Base-by-base conservation (phyloP, 805 yeast species). In the Aciculoconidium aculeatum region DNA sequence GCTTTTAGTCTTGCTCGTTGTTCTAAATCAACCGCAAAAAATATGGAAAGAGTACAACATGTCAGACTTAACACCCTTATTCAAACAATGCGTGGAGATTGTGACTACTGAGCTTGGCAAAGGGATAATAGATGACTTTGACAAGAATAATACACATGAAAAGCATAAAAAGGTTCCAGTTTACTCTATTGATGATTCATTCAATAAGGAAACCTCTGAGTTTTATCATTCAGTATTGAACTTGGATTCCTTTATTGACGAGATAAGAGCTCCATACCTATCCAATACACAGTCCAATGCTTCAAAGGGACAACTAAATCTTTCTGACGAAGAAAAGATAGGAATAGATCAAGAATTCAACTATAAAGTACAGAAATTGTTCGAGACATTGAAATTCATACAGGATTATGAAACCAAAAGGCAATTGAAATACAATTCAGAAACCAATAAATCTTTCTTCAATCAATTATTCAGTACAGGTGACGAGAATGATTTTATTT, bases 291-390 rank as follows among this genome's bases (percentile, higher is more conserved):
- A 31, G 17, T 42, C 66, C 15, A 61, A 64, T 17, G 17, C 14
- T 7, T 13, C 13, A n/a, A 15, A 7, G 7, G 27, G 30, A 5
- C n/a, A n/a, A n/a, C n/a, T n/a, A n/a, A n/a, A n/a, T n/a, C 19
- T 31, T 12, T 26, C 27, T 5, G 21, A 14, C n/a, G 60, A 53
- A 7, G 78, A 75, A 21, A 71, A 75, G 41, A 73, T 74, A 36
- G 61, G 65, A 20, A 62, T 77, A 13, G 82, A 76, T 39, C 68
- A 72, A 27, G 75, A 74, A 34, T 60, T 74, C 23, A 65, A 73
- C 33, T 42, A 66, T 14, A 70, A 72, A 44, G 41, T 76, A 25
- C 77, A 72, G 39, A 65, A 65, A 33, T 58, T 72, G 39, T 65
- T 65, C 36, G 72, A 70, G 34, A 67, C 73, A 43, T 59, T 73